A percentile compares a stretch with the other conserved stretches of the same genome.
Evolutionary conservation across 2,329 filamentous ascomycete species (phyloP).

Genomic region (Diaporthe vexans): DNA sequence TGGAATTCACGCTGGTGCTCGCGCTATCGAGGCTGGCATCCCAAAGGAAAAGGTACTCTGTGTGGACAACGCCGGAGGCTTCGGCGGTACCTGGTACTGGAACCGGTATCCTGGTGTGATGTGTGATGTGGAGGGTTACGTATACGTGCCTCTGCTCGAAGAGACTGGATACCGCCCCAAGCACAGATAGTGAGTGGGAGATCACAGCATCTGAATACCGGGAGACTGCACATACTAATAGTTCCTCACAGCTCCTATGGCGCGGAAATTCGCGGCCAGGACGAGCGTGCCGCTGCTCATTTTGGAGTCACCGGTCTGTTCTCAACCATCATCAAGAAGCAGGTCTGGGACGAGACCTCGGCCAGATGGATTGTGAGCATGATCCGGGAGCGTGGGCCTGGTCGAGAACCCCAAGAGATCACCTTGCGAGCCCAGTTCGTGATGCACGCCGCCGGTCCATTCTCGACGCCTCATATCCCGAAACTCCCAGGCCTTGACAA

Average conservation of each 20-base stretch:
- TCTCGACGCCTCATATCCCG: conserved; percentile 59
- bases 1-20: neutral
- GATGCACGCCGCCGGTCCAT: conserved; percentile 61
- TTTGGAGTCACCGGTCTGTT: neutral
- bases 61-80: conserved; percentile 13
- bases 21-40: conserved; percentile 5
- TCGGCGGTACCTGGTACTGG: conserved; percentile 46
- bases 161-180: conserved; percentile 4
- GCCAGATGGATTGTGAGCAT: conserved; percentile 10
- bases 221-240: conserved; percentile 43
- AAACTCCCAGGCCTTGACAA: conserved; percentile 46
- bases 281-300: neutral
- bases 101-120: conserved; percentile 56
- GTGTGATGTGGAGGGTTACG: conserved; percentile 48
- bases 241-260: neutral
- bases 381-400: neutral
- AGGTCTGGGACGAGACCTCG: neutral
- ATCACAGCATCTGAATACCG: conserved; percentile 47
- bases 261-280: neutral
- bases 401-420: conserved; percentile 48
- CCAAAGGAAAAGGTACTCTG: neutral
- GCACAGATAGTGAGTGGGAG: conserved; percentile 44
- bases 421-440: conserved; percentile 59
- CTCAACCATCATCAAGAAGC: neutral
- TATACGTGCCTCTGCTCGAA: conserved; percentile 35